phyloP scores from a whole-genome alignment of 2,329 filamentous ascomycete genomes.

The Hypoxylon sp. region DNA sequence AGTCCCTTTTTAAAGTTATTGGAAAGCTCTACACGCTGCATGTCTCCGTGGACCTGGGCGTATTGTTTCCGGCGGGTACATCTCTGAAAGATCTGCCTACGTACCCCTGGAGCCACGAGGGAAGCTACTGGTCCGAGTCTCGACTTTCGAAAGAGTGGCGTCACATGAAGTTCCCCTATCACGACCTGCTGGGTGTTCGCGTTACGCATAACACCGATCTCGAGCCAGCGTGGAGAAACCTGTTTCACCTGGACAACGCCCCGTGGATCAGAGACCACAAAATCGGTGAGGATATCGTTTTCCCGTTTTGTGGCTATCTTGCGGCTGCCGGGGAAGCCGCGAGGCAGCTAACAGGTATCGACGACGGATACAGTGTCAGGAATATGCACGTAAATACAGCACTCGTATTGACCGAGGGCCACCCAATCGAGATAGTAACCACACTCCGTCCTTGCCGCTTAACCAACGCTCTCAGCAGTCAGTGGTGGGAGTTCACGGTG shows the following conservation, averaged over 20 bases:
- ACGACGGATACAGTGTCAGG: conserved; percentile 35
- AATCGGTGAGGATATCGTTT: conserved; percentile 54
- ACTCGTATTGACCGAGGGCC: conserved; percentile 39
- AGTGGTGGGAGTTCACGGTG: conserved; percentile 49
- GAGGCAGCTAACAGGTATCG: conserved; percentile 32
- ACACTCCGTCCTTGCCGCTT: conserved; percentile 39
- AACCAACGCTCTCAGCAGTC: conserved; percentile 37
- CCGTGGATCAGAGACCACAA: conserved; percentile 61
- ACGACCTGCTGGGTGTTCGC: conserved; percentile 50
- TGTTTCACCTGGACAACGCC: conserved; percentile 53
- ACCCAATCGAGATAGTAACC: conserved; percentile 45
- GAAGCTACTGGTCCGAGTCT: conserved; percentile 41
- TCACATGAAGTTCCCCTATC: conserved; percentile 36
- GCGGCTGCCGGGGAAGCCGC: conserved; percentile 58
- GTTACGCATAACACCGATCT: conserved; percentile 47
- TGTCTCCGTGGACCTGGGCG: conserved; percentile 22
- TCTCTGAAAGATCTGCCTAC: conserved; percentile 38
- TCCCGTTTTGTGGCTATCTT: conserved; percentile 58
- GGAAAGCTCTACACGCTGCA: conserved; percentile 34
- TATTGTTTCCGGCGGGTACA: conserved; percentile 22
- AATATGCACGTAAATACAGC: conserved; percentile 43
- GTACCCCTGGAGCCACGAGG: conserved; percentile 43
- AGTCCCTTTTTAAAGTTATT: conserved; percentile 27
- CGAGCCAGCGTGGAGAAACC: conserved; percentile 56
- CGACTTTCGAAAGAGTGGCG: conserved; percentile 38